Base-by-base conservation (phyloP, 208 protist species). In the Acanthamoeba triangularis region DNA sequence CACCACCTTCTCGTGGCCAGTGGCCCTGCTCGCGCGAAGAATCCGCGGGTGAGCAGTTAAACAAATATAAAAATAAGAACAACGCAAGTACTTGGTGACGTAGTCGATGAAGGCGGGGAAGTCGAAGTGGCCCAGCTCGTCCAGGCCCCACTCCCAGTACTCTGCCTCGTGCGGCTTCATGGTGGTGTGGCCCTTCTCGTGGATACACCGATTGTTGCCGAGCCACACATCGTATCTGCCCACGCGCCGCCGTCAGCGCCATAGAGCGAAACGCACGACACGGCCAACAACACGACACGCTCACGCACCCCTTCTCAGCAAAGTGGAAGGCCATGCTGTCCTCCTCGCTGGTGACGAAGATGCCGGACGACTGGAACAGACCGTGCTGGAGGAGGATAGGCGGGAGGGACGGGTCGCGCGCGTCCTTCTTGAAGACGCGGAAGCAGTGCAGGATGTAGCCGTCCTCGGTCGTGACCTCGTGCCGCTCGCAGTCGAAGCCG, bases 361-460 rank as follows among this genome's bases (percentile, higher is more conserved):
- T 96, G 25, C 85, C 88, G 6, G 95, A 37, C 0, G 41, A 84
- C 61, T 94, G 59, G 41, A 96, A 69, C 37, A 96, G 63, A 37
- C 95, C 95, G 37, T 96, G 95, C 84, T 94, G 82, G 37, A 96
- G 13, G 61, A 94, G 41, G 33, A 96, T 47, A 10, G 84, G 84
- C 18, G 35, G 28, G 61, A 78, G 28, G 18, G 47, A 25, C 52
- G 74, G 8, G 33, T 41, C 49, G 35, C 82, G 61, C 84, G 3
- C 90, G 8, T 47, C 93, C 44, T 54, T 44, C 35, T 30, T 41
- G 87, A 54, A 85, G n/a, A 96, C 52, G 49, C 91, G 95, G 33
- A 67, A 35, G 59, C 93, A 25, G 69, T 30, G 35, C 28, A 96
- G 90, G 52, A 96, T 87, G 35, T 90, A 96, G 56, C 95, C 95